A percentile compares a stretch with the other conserved stretches of the same genome.
phyloP scores from a whole-genome alignment of 495 filamentous ascomycete species.

The Annulohypoxylon moriforme region DNA sequence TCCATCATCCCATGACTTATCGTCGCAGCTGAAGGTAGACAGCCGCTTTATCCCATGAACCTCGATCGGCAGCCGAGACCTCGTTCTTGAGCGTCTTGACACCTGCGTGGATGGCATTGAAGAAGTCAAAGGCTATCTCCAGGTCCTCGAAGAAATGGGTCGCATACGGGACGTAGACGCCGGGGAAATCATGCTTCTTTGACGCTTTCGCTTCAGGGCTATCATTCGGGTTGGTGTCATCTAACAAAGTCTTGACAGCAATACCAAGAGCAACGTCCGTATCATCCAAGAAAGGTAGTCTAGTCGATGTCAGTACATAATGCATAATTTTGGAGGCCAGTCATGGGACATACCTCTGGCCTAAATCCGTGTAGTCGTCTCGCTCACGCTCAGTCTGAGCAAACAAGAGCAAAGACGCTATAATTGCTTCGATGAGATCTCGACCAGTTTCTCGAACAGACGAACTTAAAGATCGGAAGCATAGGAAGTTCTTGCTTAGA shows the following conservation, averaged over 20 bases:
- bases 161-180: slow-evolving; percentile 77
- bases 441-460: slow-evolving; percentile 80
- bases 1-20: slow-evolving; percentile 20
- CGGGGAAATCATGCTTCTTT: slow-evolving; percentile 67
- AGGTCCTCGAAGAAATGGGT: slow-evolving; percentile 81
- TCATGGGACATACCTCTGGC: slow-evolving; percentile 69
- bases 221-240: slow-evolving; percentile 75
- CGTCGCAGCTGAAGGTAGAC: slow-evolving; percentile 64
- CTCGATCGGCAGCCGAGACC: slow-evolving; percentile 66
- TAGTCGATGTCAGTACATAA: slow-evolving; percentile 57
- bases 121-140: slow-evolving; percentile 81
- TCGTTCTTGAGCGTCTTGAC: slow-evolving; percentile 71
- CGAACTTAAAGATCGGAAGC: slow-evolving; percentile 84
- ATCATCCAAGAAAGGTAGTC: slow-evolving; percentile 86
- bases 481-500: slow-evolving; percentile 87
- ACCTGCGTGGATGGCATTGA: slow-evolving; percentile 80
- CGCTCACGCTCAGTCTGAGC: slow-evolving; percentile 78
- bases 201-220: slow-evolving; percentile 69
- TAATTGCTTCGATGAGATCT: slow-evolving; percentile 83
- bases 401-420: slow-evolving; percentile 81
- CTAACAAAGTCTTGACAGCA: slow-evolving; percentile 90
- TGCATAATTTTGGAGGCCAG: not conserved
- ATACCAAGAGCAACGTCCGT: slow-evolving; percentile 89
- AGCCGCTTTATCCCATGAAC: slow-evolving; percentile 72
- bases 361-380: slow-evolving; percentile 75